Conservation (phyloP, 352 stramenopile species). For the Blastocystis sp. region DNA sequence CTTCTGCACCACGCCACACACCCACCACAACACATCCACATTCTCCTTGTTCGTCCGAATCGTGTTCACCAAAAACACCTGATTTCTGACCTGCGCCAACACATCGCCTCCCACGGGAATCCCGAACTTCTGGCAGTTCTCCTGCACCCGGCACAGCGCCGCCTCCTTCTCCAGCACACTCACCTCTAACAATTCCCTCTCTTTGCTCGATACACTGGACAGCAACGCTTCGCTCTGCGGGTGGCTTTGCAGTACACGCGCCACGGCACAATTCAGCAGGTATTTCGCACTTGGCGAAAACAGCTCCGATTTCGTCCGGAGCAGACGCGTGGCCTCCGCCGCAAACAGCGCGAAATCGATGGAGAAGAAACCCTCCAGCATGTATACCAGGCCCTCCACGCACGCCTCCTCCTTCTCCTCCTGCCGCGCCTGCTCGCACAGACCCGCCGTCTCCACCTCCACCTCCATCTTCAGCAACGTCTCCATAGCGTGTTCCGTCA, state of each 20-base stretch:
- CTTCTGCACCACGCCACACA: background rate
- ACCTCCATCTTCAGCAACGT: background rate
- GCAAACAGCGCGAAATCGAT: background rate
- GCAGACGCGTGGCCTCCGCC: background rate
- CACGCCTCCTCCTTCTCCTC: background rate
- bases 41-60: background rate
- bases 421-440: background rate
- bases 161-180: background rate
- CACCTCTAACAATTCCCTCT: no score
- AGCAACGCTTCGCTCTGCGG: no score
- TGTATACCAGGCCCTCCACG: background rate
- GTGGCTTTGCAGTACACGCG: no score
- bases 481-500: background rate
- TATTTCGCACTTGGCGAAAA: no score
- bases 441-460: background rate
- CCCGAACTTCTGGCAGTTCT: constrained; percentile 14
- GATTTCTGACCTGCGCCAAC: constrained; percentile 7
- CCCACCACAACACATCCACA: constrained; percentile 1
- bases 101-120: constrained; percentile 54
- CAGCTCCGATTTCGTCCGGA: background rate
- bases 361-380: background rate
- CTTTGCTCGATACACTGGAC: no score
- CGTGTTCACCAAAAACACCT: background rate
- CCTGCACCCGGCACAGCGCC: background rate
- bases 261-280: no score